Evolutionary conservation across 495 filamentous ascomycete species (phyloP).

Genomic region (Xylaria nigripes): DNA sequence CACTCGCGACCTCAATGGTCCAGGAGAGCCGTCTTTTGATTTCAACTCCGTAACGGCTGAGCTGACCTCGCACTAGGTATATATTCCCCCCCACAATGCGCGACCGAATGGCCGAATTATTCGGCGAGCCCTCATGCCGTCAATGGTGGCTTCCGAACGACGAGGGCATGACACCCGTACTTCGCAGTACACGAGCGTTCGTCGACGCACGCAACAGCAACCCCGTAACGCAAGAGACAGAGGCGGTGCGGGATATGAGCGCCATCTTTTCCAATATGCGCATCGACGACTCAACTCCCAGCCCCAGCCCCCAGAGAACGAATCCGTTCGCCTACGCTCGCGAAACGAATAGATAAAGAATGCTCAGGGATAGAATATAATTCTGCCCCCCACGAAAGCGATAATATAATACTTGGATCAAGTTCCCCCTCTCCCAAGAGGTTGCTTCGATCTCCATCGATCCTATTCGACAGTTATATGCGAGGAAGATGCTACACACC

Average conservation of each 20-base stretch:
- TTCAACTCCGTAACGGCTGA: slow-evolving; percentile 3
- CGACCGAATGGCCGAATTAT: slow-evolving; percentile 60
- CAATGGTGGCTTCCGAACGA: slow-evolving; percentile 86
- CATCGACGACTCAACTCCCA: slow-evolving; percentile 21
- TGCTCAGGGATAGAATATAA: not conserved
- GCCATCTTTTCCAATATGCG: slow-evolving; percentile 53
- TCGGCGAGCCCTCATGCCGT: slow-evolving; percentile 56
- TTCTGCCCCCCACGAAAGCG: not conserved
- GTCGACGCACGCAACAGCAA: slow-evolving; percentile 61
- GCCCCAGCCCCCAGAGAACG: slow-evolving; percentile 4
- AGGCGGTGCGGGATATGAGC: slow-evolving; percentile 68
- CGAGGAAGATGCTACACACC: slow-evolving; percentile 1
- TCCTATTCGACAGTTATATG: too few species aligned
- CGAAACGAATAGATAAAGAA: slow-evolving; percentile 5
- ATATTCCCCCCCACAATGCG: slow-evolving; percentile 71
- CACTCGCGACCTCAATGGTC: too few species aligned
- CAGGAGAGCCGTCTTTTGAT: too few species aligned
- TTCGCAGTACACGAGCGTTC: slow-evolving; percentile 68
- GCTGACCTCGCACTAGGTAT: slow-evolving; percentile 48
- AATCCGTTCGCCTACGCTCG: too few species aligned
- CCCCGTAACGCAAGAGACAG: slow-evolving; percentile 52
- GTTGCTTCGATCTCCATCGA: too few species aligned
- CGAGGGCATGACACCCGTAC: slow-evolving; percentile 59
- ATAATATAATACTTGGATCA: too few species aligned
- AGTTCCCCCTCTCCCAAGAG: too few species aligned